These are phyloP conservation scores for Lepiota brunneoincarnata DNA, from an alignment of 768 basidiomycete species.

Conservation along the genomic window DNA sequence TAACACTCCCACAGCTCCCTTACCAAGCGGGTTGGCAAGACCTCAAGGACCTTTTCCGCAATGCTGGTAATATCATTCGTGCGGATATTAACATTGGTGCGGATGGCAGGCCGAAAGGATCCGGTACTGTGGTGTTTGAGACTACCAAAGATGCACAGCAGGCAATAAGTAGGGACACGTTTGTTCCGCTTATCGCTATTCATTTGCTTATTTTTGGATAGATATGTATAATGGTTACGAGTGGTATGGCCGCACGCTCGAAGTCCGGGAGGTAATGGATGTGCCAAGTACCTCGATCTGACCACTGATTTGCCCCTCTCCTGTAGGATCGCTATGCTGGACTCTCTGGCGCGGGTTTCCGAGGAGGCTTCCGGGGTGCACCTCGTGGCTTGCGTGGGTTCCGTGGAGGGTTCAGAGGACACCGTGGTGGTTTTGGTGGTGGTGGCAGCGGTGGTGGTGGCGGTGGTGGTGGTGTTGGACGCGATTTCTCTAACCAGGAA, in stretches of 20 bases:
- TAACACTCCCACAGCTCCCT: conserved; percentile 60
- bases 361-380: conserved; percentile 54
- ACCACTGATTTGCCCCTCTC: not conserved
- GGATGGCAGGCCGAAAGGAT: conserved; percentile 93
- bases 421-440: conserved; percentile 49
- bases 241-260: conserved; percentile 93
- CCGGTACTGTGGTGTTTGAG: conserved; percentile 96
- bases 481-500: conserved; percentile 85
- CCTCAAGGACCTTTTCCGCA: conserved; percentile 94
- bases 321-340: conserved; percentile 84
- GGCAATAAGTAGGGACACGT: conserved; percentile 74
- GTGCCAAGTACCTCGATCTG: not conserved
- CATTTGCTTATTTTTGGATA: conserved; percentile 26
- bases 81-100: conserved; percentile 94
- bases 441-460: conserved; percentile 59
- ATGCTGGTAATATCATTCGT: conserved; percentile 91
- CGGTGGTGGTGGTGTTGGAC: conserved; percentile 56
- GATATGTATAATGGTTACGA: conserved; percentile 97
- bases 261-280: conserved; percentile 83
- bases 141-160: conserved; percentile 86
- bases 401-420: conserved; percentile 45
- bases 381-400: conserved; percentile 40
- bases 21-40: conserved; percentile 99
- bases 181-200: not conserved
- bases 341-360: conserved; percentile 66